phyloP scores from a whole-genome alignment of 805 yeast genomes.

The Nakazawaea ambrosiae region DNA sequence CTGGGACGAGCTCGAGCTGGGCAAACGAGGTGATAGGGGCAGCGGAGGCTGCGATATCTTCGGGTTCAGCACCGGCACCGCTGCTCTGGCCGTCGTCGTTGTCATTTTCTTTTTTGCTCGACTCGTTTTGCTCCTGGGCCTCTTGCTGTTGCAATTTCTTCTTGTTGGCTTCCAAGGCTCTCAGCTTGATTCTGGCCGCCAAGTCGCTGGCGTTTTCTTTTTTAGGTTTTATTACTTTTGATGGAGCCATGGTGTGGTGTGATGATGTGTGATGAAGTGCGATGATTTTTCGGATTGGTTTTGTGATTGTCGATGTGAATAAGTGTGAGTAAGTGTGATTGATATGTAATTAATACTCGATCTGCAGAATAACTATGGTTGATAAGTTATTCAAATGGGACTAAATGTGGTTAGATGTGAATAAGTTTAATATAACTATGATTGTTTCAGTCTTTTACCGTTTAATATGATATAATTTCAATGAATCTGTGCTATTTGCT shows the following conservation, averaged over 20 bases:
- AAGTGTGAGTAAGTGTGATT: too few species aligned
- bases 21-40: conserved; percentile 29
- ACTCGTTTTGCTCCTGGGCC: conserved; percentile 13
- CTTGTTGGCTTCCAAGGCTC: conserved; percentile 23
- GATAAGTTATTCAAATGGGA: too few species aligned
- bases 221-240: conserved; percentile 6
- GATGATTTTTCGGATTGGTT: too few species aligned
- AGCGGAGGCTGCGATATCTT: conserved; percentile 14
- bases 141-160: conserved; percentile 8
- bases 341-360: too few species aligned
- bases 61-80: conserved; percentile 15
- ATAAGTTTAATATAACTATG: too few species aligned
- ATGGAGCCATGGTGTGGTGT: conserved; percentile 5
- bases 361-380: too few species aligned
- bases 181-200: conserved; percentile 17
- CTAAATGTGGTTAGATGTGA: too few species aligned
- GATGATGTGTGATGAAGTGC: too few species aligned
- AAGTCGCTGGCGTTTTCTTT: conserved; percentile 6
- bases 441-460: too few species aligned
- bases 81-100: conserved; percentile 11
- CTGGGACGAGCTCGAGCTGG: conserved; percentile 65
- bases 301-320: too few species aligned
- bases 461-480: too few species aligned
- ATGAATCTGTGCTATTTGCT: too few species aligned
- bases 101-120: conserved; percentile 4